Evolutionary conservation across 1,284 basidiomycete genomes (phyloP).

Genomic region (Microbotryum saponariae): DNA sequence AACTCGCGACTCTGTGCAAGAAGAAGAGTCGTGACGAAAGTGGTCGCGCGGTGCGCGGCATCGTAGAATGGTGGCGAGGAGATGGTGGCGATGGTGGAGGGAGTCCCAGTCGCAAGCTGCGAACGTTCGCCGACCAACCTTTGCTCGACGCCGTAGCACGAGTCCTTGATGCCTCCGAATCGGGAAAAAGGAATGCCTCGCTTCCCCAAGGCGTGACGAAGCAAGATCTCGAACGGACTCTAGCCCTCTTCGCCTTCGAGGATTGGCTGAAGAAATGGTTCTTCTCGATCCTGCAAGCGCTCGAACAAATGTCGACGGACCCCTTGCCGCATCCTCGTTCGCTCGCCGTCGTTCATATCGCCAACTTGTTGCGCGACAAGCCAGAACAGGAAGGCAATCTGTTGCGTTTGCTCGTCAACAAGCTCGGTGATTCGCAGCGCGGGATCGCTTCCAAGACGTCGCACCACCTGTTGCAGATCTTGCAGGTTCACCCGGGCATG

Average conservation of each 20-base stretch:
- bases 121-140: constrained; percentile 85
- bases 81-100: constrained; percentile 64
- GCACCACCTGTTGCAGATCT: constrained; percentile 76
- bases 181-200: constrained; percentile 24
- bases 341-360: constrained; percentile 61
- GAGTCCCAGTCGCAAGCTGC: constrained; percentile 59
- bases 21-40: constrained; percentile 88
- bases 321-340: constrained; percentile 80
- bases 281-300: constrained; percentile 79
- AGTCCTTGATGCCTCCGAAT: constrained; percentile 30
- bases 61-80: constrained; percentile 85
- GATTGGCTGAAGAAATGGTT: constrained; percentile 97
- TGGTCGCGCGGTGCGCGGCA: constrained; percentile 76
- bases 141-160: constrained; percentile 53
- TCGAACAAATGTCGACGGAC: constrained; percentile 84
- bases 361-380: constrained; percentile 71
- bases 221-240: constrained; percentile 51
- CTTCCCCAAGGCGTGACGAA: constrained; percentile 13
- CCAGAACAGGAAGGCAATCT: constrained; percentile 98
- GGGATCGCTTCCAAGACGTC: constrained; percentile 83
- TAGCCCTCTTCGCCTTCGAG: constrained; percentile 85
- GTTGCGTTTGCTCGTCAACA: constrained; percentile 84
- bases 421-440: constrained; percentile 85
- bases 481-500: constrained; percentile 90
- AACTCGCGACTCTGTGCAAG: constrained; percentile 61